Base-by-base conservation (phyloP, 2,329 filamentous ascomycete genomes). In the Fusarium coffeatum region DNA sequence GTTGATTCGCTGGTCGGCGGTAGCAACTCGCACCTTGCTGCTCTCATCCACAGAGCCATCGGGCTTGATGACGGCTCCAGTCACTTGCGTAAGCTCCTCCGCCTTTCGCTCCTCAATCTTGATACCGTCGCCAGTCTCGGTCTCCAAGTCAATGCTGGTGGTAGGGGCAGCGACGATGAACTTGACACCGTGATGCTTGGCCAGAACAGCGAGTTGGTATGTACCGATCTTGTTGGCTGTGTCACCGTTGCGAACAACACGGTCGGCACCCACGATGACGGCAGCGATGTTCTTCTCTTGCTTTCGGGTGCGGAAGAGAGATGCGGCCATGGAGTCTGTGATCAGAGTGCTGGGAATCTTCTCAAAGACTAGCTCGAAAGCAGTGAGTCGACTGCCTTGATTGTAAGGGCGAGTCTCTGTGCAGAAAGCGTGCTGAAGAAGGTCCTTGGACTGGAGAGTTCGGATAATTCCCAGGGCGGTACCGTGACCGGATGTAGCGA, bases 151-250 rank as follows among this genome's bases (percentile, higher is more conserved):
- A 72, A 99, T 96, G 59, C 93, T 97, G 3, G 96, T 99, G 9
- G 94, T 92, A 0, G 96, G 96, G 1, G 96, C 96, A 1, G 96
- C 96, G 30, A 99, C 94, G 12, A 99, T 87, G 78, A 99, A 99
- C 80, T 95, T 97, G 76, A 98, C 87, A 20, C 93, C 92, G 76
- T 99, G 96, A 76, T 94, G 85, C 71, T 87, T 90, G 23, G 96
- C 96, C 30, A 97, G 86, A n/a, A 98, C 94, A 6, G 96, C 94
- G 6, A 99, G 87, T 57, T 91, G 88, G 79, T 99, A 98, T 1
- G 96, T 99, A 54, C 96, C 96, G 66, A 99, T 97, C 84, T 99
- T 99, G 84, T 99, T 99, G 59, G 96, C 96, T 1, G 96, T 98
- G 81, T 99, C 96, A 30, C 96, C 96, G 76, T 99, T 99, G 53